A percentile compares a stretch with the other conserved stretches of the same genome.
phyloP scores from a whole-genome alignment of 768 basidiomycete species.

The Phaeotremella fagi region DNA sequence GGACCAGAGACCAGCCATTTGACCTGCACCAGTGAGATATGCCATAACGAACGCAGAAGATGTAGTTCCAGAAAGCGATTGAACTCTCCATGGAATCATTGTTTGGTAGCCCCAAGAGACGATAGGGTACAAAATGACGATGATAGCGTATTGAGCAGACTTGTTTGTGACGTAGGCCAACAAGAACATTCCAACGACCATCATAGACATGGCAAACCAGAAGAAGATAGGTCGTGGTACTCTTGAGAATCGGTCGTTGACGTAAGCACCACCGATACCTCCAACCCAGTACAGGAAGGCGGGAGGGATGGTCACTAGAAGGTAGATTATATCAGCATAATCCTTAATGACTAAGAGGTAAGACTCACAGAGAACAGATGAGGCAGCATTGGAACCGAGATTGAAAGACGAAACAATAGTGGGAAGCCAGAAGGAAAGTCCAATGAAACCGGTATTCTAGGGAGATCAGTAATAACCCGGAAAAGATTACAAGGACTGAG shows the following conservation, averaged over 20 bases:
- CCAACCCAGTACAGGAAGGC: constrained; percentile 14
- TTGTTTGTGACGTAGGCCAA: constrained; percentile 10
- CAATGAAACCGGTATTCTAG: constrained; percentile 46
- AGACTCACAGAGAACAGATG: neutral
- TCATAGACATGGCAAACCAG: neutral
- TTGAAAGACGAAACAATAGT: constrained; percentile 7
- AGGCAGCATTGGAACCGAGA: constrained; percentile 49
- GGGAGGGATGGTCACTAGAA: constrained; percentile 14
- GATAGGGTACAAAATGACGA: constrained; percentile 13
- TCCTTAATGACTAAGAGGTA: neutral
- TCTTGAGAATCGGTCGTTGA: constrained; percentile 5
- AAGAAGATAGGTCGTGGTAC: constrained; percentile 16
- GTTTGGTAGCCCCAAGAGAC: constrained; percentile 2
- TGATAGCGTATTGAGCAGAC: constrained; percentile 20
- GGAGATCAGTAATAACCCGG: neutral
- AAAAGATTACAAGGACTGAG: neutral
- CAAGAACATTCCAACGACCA: constrained; percentile 2
- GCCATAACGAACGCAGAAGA: constrained; percentile 27
- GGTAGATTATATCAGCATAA: neutral
- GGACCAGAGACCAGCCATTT: constrained; percentile 7
- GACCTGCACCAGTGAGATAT: constrained; percentile 17
- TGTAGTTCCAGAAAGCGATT: constrained; percentile 5
- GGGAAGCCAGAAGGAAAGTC: constrained; percentile 8
- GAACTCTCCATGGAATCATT: constrained; percentile 6
- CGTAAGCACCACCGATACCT: constrained; percentile 10